Conservation (phyloP, 2,329 filamentous ascomycete genomes). For the Cytospora paraplurivora region DNA sequence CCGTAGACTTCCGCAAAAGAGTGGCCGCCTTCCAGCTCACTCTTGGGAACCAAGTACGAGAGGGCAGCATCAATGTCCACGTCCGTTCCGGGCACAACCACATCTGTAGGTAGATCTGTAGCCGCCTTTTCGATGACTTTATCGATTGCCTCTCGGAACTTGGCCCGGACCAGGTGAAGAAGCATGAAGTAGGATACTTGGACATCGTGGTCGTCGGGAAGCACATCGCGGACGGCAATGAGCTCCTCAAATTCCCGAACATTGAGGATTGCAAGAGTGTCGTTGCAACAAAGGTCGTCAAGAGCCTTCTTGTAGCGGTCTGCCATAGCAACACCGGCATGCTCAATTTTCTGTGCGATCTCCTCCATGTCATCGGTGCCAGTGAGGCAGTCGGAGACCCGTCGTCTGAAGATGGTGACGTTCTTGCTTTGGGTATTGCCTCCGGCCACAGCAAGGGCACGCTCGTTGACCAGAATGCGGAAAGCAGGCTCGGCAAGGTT, state of each 20-base stretch:
- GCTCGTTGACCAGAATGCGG: slow-evolving; percentile 63
- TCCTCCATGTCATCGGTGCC: slow-evolving; percentile 22
- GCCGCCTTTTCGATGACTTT: slow-evolving; percentile 7
- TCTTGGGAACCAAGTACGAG: slow-evolving; percentile 40
- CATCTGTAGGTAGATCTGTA: not conserved
- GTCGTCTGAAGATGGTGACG: slow-evolving; percentile 23
- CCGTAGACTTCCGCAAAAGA: slow-evolving; percentile 33
- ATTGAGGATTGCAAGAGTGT: slow-evolving; percentile 37
- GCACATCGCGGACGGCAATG: slow-evolving; percentile 13
- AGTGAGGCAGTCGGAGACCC: slow-evolving; percentile 17
- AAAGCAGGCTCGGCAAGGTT: slow-evolving; percentile 54
- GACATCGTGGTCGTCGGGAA: slow-evolving; percentile 5
- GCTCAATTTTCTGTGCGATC: slow-evolving; percentile 37
- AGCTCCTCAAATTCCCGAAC: slow-evolving; percentile 42
- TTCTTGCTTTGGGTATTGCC: slow-evolving; percentile 36
- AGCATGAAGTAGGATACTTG: slow-evolving; percentile 26
- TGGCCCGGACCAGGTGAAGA: slow-evolving; percentile 11
- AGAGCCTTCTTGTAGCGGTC: slow-evolving; percentile 45
- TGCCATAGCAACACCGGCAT: slow-evolving; percentile 56
- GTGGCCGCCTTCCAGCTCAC: slow-evolving; percentile 32
- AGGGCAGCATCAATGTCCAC: slow-evolving; percentile 40
- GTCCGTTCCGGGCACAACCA: not conserved
- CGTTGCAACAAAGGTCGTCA: slow-evolving; percentile 39
- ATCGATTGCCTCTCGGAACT: slow-evolving; percentile 24
- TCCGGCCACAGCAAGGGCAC: slow-evolving; percentile 51